phyloP scores from a whole-genome alignment of 352 stramenopile species.

The Lagenidium giganteum region DNA sequence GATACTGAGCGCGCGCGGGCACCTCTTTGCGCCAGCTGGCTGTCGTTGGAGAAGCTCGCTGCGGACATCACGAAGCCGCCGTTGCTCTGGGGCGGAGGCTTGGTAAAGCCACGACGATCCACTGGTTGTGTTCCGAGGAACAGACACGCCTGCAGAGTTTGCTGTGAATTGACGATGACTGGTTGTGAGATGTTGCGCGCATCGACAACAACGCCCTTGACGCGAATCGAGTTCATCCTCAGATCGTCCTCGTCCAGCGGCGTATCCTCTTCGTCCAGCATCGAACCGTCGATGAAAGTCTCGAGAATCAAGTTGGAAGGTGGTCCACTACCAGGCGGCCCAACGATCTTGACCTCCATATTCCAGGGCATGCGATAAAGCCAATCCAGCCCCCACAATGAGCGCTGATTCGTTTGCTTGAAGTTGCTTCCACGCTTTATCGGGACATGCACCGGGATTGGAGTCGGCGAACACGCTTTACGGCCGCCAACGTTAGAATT shows the following conservation, averaged over 20 bases:
- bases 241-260: slow-evolving; percentile 69
- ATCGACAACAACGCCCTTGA: slow-evolving; percentile 86
- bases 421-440: slow-evolving; percentile 71
- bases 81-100: slow-evolving; percentile 82
- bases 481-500: slow-evolving; percentile 23
- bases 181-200: slow-evolving; percentile 83
- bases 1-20: slow-evolving; percentile 39
- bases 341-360: slow-evolving; percentile 89
- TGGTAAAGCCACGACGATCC: slow-evolving; percentile 80
- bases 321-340: slow-evolving; percentile 73
- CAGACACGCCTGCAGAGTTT: slow-evolving; percentile 82
- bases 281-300: slow-evolving; percentile 82
- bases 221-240: slow-evolving; percentile 83
- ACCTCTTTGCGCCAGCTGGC: slow-evolving; percentile 50
- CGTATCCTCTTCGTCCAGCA: slow-evolving; percentile 66
- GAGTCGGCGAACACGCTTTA: slow-evolving; percentile 57
- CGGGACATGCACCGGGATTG: slow-evolving; percentile 80
- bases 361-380: slow-evolving; percentile 90
- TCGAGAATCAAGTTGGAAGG: slow-evolving; percentile 86
- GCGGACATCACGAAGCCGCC: slow-evolving; percentile 73
- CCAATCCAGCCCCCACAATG: slow-evolving; percentile 83
- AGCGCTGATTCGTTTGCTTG: slow-evolving; percentile 59
- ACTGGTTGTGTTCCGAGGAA: slow-evolving; percentile 84
- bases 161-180: slow-evolving; percentile 82
- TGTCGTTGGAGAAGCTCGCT: slow-evolving; percentile 42